Evolutionary conservation across 495 filamentous ascomycete species (phyloP).

Genomic region (Cercophora newfieldiana): DNA sequence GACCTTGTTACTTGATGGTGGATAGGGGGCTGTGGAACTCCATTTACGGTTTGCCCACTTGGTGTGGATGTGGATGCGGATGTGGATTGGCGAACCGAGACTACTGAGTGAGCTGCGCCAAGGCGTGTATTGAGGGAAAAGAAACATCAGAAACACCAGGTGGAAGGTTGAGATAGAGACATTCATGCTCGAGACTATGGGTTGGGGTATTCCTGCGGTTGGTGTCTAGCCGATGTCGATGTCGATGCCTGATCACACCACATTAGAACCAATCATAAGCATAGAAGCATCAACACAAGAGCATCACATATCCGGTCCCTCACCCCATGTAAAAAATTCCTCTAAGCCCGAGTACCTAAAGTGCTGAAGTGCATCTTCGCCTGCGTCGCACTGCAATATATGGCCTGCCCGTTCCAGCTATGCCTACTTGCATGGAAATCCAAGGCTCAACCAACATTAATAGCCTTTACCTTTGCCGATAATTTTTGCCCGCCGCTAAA

Average conservation of each 20-base stretch:
- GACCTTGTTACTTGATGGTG: background rate
- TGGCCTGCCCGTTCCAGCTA: background rate
- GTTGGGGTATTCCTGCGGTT: too few species aligned
- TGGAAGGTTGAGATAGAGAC: too few species aligned
- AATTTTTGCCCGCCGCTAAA: background rate
- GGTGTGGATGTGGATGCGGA: background rate
- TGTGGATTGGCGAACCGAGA: too few species aligned
- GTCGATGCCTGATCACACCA: too few species aligned
- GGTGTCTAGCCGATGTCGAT: too few species aligned
- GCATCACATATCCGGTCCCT: background rate
- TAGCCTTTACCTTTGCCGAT: background rate
- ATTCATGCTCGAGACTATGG: too few species aligned
- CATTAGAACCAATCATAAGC: too few species aligned
- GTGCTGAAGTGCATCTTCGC: background rate
- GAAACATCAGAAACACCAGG: too few species aligned
- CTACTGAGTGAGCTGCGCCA: too few species aligned
- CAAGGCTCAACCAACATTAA: background rate
- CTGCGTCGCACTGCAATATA: background rate
- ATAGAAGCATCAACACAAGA: too few species aligned
- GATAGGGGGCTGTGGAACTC: background rate
- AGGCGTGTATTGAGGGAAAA: too few species aligned
- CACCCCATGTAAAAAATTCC: background rate
- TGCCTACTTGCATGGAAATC: background rate
- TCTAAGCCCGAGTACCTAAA: too few species aligned
- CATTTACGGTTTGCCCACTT: background rate